Base-by-base conservation (phyloP, 768 basidiomycete genomes). In the Lentinula boryana region DNA sequence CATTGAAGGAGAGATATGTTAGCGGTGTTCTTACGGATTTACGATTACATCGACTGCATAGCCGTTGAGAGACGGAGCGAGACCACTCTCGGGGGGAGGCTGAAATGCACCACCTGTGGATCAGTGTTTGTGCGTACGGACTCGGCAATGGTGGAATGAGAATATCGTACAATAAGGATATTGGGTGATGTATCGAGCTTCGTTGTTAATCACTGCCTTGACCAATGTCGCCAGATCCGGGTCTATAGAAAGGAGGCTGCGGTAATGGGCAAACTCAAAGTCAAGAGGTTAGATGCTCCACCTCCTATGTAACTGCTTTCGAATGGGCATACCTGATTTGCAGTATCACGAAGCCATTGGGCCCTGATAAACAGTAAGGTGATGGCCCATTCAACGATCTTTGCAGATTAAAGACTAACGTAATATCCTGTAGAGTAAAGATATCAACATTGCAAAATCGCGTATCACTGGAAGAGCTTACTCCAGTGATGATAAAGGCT, bases 291-390 rank as follows among this genome's bases (percentile, higher is more conserved):
- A 18, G 21, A 23, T 9, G 13, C 5, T 43, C 41, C 41, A 43
- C 10, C 41, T 32, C 38, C 41, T 64, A 40, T 36, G 55, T 32
- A 21, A 12, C n/a, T 13, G 32, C 21, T n/a, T 5, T 23, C 38
- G 35, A 31, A 13, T 3, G 33, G 35, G 66, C 72, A 32, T 58
- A 86, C 87, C 73, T 90, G 89, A 68, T 91, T 92, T 27, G 84
- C 87, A 21, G 90, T 89, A 68, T 92, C 89, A 54, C 90, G 86
- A 40, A 92, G 77, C 90, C 90, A 92, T 67, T 91, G 89, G 2
- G 90, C 90, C 35, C 89, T 50, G 40, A 35, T 6, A 32, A 56
- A 35, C 33, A 31, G 15, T 16, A 21, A 49, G 5, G 31, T 15
- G 31, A 38, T 31, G 52, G 40, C 27, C 27, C 27, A 27, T 27